phyloP scores from a whole-genome alignment of 2,329 filamentous ascomycete genomes.

The Nemania serpens region DNA sequence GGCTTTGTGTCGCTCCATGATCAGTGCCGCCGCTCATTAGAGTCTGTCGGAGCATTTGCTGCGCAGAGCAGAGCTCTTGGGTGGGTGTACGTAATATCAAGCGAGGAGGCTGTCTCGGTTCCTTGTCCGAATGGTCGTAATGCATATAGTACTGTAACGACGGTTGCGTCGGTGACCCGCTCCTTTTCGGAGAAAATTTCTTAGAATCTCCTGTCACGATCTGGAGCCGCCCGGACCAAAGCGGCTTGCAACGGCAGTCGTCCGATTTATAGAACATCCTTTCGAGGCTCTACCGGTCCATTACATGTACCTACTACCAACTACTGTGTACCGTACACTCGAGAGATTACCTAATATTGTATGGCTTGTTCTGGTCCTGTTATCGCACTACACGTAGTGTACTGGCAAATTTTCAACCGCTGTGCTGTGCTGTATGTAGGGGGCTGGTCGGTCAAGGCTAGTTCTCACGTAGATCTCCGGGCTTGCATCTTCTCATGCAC shows the following conservation, averaged over 20 bases:
- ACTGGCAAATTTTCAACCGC: too few species aligned
- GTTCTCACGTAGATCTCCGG: constrained; percentile 5
- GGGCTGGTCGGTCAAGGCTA: not conserved
- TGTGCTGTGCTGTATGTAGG: not conserved
- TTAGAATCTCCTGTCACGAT: constrained; percentile 12
- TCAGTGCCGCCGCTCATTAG: not conserved
- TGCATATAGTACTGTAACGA: not conserved
- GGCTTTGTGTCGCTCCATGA: constrained; percentile 18
- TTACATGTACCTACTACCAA: too few species aligned
- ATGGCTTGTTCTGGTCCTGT: not conserved
- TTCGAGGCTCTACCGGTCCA: constrained; percentile 8
- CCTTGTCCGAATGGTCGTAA: constrained; percentile 13
- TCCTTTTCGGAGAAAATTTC: constrained; percentile 16
- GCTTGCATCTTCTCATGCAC: not conserved
- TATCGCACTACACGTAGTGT: too few species aligned
- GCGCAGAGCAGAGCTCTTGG: constrained; percentile 5
- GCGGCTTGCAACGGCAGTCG: constrained; percentile 17
- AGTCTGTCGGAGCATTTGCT: not conserved
- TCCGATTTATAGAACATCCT: constrained; percentile 8
- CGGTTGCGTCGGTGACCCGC: constrained; percentile 12
- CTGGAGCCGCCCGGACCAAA: constrained; percentile 15
- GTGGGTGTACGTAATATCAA: constrained; percentile 24
- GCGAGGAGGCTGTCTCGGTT: constrained; percentile 18
- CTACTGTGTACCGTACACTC: not conserved
- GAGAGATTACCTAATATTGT: constrained; percentile 2